These are phyloP conservation scores for Solanum paucissectum DNA, from an alignment of 257 asterid species.

Conservation along the genomic window DNA sequence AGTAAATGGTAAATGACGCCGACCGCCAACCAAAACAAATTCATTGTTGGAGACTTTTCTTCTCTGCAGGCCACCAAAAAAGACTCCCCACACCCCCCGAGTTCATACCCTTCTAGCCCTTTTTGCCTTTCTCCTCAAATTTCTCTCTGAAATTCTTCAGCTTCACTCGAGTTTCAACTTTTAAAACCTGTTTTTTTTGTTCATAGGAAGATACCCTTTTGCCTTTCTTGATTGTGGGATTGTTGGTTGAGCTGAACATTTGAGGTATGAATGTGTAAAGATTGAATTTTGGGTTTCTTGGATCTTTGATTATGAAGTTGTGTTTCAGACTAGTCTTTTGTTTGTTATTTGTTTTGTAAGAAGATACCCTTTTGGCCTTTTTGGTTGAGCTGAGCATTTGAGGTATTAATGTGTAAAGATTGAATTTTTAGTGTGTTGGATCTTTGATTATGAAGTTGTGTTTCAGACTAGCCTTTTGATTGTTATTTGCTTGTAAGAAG, in stretches of 20 bases:
- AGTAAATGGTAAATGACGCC: constrained; percentile 36
- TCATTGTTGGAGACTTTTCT: constrained; percentile 56
- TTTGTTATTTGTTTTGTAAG: not conserved
- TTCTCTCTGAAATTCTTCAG: not conserved
- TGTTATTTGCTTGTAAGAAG: not conserved
- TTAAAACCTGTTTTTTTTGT: not conserved
- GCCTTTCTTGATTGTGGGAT: not conserved
- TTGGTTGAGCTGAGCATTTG: not conserved
- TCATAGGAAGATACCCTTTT: not conserved
- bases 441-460: not conserved
- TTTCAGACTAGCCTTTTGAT: not conserved
- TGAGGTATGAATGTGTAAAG: not conserved
- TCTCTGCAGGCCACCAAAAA: constrained; percentile 1
- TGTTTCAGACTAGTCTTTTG: not conserved
- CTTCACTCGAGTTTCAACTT: not conserved
- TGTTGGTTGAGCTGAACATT: not conserved
- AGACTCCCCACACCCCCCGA: not conserved
- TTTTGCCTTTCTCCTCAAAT: not conserved
- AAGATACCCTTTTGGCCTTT: not conserved
- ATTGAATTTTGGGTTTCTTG: not conserved
- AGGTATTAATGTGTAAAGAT: not conserved
- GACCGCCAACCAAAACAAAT: constrained; percentile 75
- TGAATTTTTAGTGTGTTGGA: not conserved
- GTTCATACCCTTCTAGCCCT: not conserved
- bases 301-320: not conserved